Conservation (phyloP, 345 rosid species). For the Gossypium thurberi region DNA sequence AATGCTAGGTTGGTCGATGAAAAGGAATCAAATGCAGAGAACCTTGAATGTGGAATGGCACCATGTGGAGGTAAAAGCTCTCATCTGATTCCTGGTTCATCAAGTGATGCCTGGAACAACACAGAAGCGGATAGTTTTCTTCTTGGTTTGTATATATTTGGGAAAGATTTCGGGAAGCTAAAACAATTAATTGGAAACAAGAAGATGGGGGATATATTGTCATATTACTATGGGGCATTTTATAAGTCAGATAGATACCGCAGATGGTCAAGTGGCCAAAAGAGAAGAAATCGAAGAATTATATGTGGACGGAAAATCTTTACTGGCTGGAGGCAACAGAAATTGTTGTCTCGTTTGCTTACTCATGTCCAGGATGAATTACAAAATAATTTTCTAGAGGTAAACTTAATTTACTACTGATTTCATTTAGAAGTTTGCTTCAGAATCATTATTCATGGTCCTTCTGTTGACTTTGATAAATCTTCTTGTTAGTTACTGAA, state of each 20-base stretch:
- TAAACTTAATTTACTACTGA: slow-evolving; percentile 10
- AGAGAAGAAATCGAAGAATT: slow-evolving; percentile 39
- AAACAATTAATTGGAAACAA: slow-evolving; percentile 51
- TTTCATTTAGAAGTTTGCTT: background rate
- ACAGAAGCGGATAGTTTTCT: slow-evolving; percentile 47
- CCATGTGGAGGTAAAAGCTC: slow-evolving; percentile 13
- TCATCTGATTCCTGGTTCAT: slow-evolving; percentile 40
- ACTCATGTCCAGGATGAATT: slow-evolving; percentile 34
- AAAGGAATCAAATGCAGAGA: slow-evolving; percentile 27
- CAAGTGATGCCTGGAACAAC: slow-evolving; percentile 42
- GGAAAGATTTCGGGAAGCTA: slow-evolving; percentile 51
- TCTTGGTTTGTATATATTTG: slow-evolving; percentile 64
- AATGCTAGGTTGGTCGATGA: slow-evolving; percentile 17
- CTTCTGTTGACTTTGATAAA: slow-evolving; percentile 1
- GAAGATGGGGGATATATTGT: slow-evolving; percentile 51
- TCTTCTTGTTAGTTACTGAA: background rate
- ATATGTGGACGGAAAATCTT: slow-evolving; percentile 50
- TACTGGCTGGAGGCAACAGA: slow-evolving; percentile 69
- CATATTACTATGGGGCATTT: slow-evolving; percentile 65
- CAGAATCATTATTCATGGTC: background rate
- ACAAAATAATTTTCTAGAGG: slow-evolving; percentile 37
- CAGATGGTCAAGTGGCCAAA: slow-evolving; percentile 53
- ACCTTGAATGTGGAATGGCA: slow-evolving; percentile 18
- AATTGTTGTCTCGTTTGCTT: slow-evolving; percentile 55
- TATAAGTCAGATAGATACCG: slow-evolving; percentile 40